Evolutionary conservation across 2,329 filamentous ascomycete species (phyloP), one percentile per base, ranked within the genome.

Genomic region (Aaosphaeria pasadenensis): DNA sequence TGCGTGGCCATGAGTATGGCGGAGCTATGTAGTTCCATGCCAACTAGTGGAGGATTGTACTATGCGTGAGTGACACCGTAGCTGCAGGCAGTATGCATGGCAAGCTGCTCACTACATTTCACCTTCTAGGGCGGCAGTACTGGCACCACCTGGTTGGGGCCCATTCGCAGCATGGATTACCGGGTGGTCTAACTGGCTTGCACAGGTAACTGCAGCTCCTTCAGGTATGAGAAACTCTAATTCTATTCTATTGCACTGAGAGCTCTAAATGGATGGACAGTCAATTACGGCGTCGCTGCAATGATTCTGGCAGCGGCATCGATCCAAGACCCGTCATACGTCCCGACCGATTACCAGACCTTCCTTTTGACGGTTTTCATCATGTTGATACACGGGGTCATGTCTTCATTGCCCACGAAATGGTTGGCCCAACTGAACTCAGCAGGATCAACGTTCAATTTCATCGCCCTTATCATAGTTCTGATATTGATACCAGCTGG

Each of bases 381-480:
- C 53, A 85, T 89, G 83, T 65, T 88, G 30, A 73, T 87, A 28
- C 87, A 90, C 63, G 80, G 75, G 6, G 74, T 72, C 51, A 84
- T 89, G 61, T 87, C 84, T 46, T 87, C 83, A 39, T 80, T 88
- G 74, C 84, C 87, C 5, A 90, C 87, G 0, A 77, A 79, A 42
- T 87, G 83, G 80, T 81, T 89, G 48, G 87, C 86, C 1, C 74
- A 77, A 30, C 82, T 88, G 72, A 90, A 89, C 65, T 86, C 84
- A 0, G 81, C 78, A 42, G 86, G 86, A 9, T 87, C 84, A 7
- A 83, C 79, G 0, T 82, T 89, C 71, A 90, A 90, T 67, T 83
- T 89, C 61, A 66, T 87, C 45, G 83, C 82, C 1, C 74, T 89
- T 24, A 56, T 88, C 29, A 74, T 85, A 33, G 82, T 85, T 30